phyloP scores from a whole-genome alignment of 768 basidiomycete species.

The Tulasnella sp. region DNA sequence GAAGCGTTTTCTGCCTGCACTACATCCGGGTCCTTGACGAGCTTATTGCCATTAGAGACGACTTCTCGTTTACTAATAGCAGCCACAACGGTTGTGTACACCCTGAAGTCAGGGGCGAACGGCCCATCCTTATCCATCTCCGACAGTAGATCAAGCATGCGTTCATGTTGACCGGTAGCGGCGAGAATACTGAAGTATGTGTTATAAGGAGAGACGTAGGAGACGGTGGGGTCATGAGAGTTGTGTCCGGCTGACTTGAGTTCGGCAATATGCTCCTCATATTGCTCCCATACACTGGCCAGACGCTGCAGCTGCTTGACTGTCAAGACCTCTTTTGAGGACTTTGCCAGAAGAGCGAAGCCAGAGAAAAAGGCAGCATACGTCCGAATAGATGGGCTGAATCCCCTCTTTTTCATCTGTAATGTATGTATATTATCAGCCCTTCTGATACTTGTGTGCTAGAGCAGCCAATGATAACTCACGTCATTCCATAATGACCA shows the following conservation, averaged over 20 bases:
- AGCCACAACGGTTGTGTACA: conserved; percentile 56
- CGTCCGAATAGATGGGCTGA: conserved; percentile 52
- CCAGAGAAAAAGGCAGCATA: conserved; percentile 59
- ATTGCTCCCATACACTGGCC: conserved; percentile 47
- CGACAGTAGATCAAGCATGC: conserved; percentile 65
- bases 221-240: no score
- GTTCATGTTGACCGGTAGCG: conserved; percentile 43
- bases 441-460: conserved; percentile 18
- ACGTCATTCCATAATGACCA: conserved; percentile 63
- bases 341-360: conserved; percentile 22
- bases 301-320: conserved; percentile 50
- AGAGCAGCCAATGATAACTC: conserved; percentile 21
- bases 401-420: conserved; percentile 78
- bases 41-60: not conserved
- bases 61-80: conserved; percentile 29
- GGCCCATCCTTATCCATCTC: conserved; percentile 50
- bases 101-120: conserved; percentile 42
- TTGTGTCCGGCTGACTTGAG: no score
- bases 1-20: conserved; percentile 31
- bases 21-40: not conserved
- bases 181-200: conserved; percentile 58
- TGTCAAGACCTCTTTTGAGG: conserved; percentile 35
- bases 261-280: conserved; percentile 39
- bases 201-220: conserved; percentile 36
- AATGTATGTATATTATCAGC: not conserved